Base-by-base conservation (phyloP, 345 rosid species). In the Populus davidiana region DNA sequence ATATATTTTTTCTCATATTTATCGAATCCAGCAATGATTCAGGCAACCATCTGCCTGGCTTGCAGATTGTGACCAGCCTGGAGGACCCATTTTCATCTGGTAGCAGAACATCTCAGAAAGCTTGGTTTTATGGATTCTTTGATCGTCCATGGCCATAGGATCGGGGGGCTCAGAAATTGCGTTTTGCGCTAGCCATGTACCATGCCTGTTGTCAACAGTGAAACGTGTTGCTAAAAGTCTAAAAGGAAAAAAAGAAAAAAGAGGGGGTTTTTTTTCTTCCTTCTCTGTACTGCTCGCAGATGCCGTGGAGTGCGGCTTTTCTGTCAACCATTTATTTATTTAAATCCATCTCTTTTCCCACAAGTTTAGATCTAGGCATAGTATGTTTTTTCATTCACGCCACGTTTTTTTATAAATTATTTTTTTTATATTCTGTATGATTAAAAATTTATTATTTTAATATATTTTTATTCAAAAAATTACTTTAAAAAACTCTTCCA, bases 51-150 rank as follows among this genome's bases (percentile, higher is more conserved):
- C 72, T 79, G 77, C 79, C 78, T 74, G 68, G 65, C 82, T 65
- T 52, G 87, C 79, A 74, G 79, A 82, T 77, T 62, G 81, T 77
- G 80, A 78, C 75, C 64, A 21, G 38, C 56, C 68, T 71, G 65
- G 78, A 35, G 78, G 84, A 69, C 84, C 84, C 86, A 80, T 69
- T 18, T 14, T 5, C 66, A 13, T 77, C 13, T 21, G 56, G 7
- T 7, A 35, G 52, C 17, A 33, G 5, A 43, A 59, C 73, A 64
- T 65, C 74, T 72, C 67, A 73, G 70, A 72, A 74, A 56, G 67
- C 31, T 33, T 23, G 36, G 8, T 54, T 65, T 71, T 50, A 79
- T 81, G 72, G 72, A 70, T 76, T 74, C 56, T 61, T 20, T 70
- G 31, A 65, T 63, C 76, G 16, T 62, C 59, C 50, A 56, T 17